Conservation (phyloP, 805 yeast genomes). For the Yamadazyma scolyti region DNA sequence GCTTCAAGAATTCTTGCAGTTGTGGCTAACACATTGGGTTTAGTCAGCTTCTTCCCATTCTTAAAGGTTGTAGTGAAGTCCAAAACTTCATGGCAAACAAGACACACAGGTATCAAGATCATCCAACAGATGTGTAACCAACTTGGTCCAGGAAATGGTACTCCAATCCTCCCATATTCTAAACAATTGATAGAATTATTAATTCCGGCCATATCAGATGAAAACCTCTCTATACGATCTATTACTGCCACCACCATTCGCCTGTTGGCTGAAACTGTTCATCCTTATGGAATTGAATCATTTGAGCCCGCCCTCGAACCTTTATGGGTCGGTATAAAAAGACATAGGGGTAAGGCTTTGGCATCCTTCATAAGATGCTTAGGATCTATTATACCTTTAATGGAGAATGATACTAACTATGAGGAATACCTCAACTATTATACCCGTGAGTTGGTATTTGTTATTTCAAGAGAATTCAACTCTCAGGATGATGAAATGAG, state of each 20-base stretch:
- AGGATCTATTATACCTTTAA: constrained; percentile 77
- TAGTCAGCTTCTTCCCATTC: constrained; percentile 71
- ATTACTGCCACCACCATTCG: constrained; percentile 71
- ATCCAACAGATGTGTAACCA: constrained; percentile 72
- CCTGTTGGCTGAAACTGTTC: constrained; percentile 72
- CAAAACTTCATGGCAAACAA: constrained; percentile 73
- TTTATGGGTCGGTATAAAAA: constrained; percentile 73
- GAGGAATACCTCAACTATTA: constrained; percentile 77
- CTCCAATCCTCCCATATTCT: constrained; percentile 63
- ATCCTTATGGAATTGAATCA: constrained; percentile 88
- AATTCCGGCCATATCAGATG: constrained; percentile 58
- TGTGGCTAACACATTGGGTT: constrained; percentile 75
- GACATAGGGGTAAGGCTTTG: constrained; percentile 72
- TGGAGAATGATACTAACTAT: constrained; percentile 52
- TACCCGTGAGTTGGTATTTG: constrained; percentile 66
- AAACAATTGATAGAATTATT: constrained; percentile 62
- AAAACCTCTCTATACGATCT: constrained; percentile 61
- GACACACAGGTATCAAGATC: constrained; percentile 77
- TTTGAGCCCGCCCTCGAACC: constrained; percentile 74
- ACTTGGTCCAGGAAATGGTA: constrained; percentile 58
- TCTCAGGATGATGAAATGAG: constrained; percentile 90
- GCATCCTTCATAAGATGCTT: constrained; percentile 75
- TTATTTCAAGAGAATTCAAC: constrained; percentile 66
- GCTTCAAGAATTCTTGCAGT: constrained; percentile 82
- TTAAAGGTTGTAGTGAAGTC: constrained; percentile 75